Evolutionary conservation across 305 asterid species (phyloP).

Genomic region (Fraxinus velutina): DNA sequence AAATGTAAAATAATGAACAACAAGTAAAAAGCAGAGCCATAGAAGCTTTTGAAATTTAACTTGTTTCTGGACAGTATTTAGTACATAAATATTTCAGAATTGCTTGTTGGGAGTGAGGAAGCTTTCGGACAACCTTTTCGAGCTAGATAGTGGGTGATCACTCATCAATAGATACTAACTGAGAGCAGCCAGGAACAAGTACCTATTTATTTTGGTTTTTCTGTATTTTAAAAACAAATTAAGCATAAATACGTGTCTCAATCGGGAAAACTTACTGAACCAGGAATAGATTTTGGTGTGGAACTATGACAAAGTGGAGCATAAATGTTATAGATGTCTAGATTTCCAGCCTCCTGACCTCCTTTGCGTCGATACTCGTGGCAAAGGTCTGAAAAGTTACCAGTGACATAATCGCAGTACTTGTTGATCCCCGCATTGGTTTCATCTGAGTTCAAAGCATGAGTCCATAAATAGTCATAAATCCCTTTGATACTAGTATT

Average conservation of each 20-base stretch:
- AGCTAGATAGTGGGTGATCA: slow-evolving; percentile 15
- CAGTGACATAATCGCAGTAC: slow-evolving; percentile 18
- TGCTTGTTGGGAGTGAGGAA: slow-evolving; percentile 1
- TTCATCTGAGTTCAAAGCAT: slow-evolving; percentile 43
- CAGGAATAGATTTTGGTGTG: slow-evolving; percentile 21
- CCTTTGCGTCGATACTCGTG: neutral
- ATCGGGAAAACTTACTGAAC: slow-evolving; percentile 27
- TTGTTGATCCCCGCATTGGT: slow-evolving; percentile 20
- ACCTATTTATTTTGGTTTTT: neutral
- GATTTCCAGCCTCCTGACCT: slow-evolving; percentile 10
- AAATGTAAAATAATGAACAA: neutral
- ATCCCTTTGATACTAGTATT: slow-evolving; percentile 10
- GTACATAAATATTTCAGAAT: neutral
- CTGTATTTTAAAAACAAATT: neutral
- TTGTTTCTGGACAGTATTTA: neutral
- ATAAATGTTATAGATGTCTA: slow-evolving; percentile 28
- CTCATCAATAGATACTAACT: slow-evolving; percentile 13
- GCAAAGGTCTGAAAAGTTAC: slow-evolving; percentile 12
- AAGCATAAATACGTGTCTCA: slow-evolving; percentile 12
- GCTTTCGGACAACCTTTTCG: slow-evolving; percentile 15
- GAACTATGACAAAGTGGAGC: slow-evolving; percentile 27
- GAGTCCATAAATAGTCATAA: slow-evolving; percentile 35
- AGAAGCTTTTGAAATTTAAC: neutral
- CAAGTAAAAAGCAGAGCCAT: neutral
- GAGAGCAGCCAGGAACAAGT: slow-evolving; percentile 1